A percentile compares a stretch with the other conserved stretches of the same genome.
phyloP scores from a whole-genome alignment of 2,329 filamentous ascomycete species.

The Ascochyta clinopodiicola region DNA sequence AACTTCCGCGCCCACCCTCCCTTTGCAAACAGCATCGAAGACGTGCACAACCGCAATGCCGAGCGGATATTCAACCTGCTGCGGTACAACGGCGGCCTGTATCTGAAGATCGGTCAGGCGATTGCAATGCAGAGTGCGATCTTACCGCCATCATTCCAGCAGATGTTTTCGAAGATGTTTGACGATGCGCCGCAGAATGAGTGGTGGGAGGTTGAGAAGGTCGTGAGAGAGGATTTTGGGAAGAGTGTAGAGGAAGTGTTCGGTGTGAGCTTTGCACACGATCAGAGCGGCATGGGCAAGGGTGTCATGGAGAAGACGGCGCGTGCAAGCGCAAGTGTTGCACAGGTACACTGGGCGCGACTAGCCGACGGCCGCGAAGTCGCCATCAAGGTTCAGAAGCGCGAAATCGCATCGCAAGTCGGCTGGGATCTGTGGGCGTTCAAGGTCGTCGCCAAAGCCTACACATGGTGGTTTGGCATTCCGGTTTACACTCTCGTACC shows the following conservation, averaged over 20 bases:
- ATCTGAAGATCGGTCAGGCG: conserved; percentile 97
- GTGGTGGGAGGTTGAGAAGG: conserved; percentile 84
- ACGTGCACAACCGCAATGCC: conserved; percentile 83
- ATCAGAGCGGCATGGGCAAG: conserved; percentile 54
- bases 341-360: conserved; percentile 94
- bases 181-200: conserved; percentile 94
- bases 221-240: conserved; percentile 87
- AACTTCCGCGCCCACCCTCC: conserved; percentile 87
- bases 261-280: conserved; percentile 79
- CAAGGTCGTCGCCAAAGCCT: conserved; percentile 83
- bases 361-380: conserved; percentile 87
- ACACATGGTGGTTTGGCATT: conserved; percentile 89
- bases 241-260: conserved; percentile 88
- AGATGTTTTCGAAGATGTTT: conserved; percentile 96
- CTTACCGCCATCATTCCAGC: conserved; percentile 90
- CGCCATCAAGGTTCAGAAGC: conserved; percentile 95
- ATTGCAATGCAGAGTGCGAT: conserved; percentile 98
- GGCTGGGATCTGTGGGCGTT: conserved; percentile 96
- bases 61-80: conserved; percentile 82
- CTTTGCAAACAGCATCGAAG: conserved; percentile 73
- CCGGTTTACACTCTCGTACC: conserved; percentile 90
- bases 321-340: conserved; percentile 86
- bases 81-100: conserved; percentile 86
- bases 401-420: conserved; percentile 89
- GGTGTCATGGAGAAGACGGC: conserved; percentile 74